phyloP scores from a whole-genome alignment of 352 stramenopile genomes.

The Saprolegnia parasitica region DNA sequence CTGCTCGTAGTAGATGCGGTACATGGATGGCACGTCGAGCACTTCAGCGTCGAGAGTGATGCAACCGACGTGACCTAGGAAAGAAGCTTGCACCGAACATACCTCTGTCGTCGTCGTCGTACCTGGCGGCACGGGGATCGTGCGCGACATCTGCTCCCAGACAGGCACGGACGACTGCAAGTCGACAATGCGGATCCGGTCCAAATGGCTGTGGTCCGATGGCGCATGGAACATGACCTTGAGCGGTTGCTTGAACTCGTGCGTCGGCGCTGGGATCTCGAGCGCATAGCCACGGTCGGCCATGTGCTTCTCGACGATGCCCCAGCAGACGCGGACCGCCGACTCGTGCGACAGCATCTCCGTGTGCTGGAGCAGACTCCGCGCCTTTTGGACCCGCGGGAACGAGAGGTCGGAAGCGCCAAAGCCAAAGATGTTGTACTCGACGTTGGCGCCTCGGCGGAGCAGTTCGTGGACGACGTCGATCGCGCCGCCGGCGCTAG shows the following conservation, averaged over 20 bases:
- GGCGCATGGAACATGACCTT: conserved; percentile 75
- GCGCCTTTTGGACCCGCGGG: conserved; percentile 68
- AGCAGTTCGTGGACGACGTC: conserved; percentile 74
- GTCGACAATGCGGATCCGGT: conserved; percentile 82
- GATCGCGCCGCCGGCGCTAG: conserved; percentile 59
- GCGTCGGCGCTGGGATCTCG: conserved; percentile 30
- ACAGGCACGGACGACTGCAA: conserved; percentile 74
- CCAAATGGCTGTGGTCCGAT: conserved; percentile 55
- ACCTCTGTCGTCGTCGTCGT: background rate
- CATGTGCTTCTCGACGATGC: conserved; percentile 70
- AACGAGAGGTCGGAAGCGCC: conserved; percentile 81
- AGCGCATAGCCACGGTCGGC: conserved; percentile 58
- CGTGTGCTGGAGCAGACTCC: conserved; percentile 82
- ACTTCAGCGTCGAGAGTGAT: conserved; percentile 82
- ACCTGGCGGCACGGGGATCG: conserved; percentile 73
- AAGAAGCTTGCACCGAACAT: background rate
- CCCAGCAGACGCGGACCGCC: conserved; percentile 68
- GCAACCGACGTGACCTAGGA: conserved; percentile 52
- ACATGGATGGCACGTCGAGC: conserved; percentile 68
- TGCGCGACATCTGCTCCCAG: conserved; percentile 84
- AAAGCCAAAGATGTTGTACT: conserved; percentile 84
- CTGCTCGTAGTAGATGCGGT: conserved; percentile 85
- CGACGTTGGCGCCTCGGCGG: conserved; percentile 56
- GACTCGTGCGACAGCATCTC: conserved; percentile 80
- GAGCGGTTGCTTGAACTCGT: conserved; percentile 45